Evolutionary conservation across 257 asterid species (phyloP), one percentile per base, ranked within the genome.

Genomic region (Avicennia marina): DNA sequence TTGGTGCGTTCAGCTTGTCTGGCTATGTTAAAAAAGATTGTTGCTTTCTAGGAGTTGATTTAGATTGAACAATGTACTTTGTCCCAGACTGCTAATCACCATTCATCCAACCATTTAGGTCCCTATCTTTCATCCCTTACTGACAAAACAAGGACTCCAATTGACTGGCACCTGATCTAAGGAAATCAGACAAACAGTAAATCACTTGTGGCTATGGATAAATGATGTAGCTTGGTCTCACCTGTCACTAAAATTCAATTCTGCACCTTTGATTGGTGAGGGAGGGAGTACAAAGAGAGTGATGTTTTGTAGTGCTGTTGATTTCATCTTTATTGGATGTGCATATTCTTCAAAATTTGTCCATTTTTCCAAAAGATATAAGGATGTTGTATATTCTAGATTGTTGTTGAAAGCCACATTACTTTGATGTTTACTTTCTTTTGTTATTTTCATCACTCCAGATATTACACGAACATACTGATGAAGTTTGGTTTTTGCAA

Each of bases 401-500:
- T 19, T 46, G 18, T 15, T 36, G 32, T 26, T 2, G 11, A 16
- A 42, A 16, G 27, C 32, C 4, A 11, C 24, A 24, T 2, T 53
- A 24, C 54, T 42, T 24, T 33, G 51, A 25, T 32, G 16, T 29
- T 64, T 27, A 59, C 43, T 60, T 36, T 41, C 21, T 63, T 29
- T 7, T 27, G 52, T 39, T 66, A 29, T 45, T 67, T 39, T 29
- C 69, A 41, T 63, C 57, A 56, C 50, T 58, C 64, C 85, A 86
- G 95, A 65, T 81, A 72, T 63, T 86, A 64, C 62, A 56, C 39
- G 94, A 72, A 42, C 95, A 86, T 69, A 61, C 46, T 18, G 82
- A 73, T 47, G 94, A 86, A 75, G 86, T 86, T 59, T 86, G 95
- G 95, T 78, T 76, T 72, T 72, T 86, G 82, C 86, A 83, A 52